Evolutionary conservation across 495 filamentous ascomycete species (phyloP).

Genomic region (Daldinia concentrica): DNA sequence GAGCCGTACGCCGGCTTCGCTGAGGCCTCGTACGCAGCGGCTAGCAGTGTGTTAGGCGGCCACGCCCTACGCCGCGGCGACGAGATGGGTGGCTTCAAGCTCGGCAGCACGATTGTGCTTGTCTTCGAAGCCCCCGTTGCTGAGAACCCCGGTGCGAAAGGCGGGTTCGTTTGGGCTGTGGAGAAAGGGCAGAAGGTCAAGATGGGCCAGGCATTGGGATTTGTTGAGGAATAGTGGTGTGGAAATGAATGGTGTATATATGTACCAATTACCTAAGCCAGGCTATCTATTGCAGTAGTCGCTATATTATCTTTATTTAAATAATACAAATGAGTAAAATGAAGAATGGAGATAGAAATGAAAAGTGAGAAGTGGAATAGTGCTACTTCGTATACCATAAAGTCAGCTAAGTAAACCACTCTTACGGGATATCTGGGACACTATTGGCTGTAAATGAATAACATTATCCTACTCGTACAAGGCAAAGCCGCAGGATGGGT

Average conservation of each 20-base stretch:
- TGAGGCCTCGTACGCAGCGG: slow-evolving; percentile 86
- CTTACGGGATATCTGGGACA: no score
- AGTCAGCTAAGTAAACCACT: no score
- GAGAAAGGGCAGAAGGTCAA: slow-evolving; percentile 87
- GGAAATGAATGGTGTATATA: neutral
- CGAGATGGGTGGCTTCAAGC: slow-evolving; percentile 98
- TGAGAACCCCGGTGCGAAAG: slow-evolving; percentile 71
- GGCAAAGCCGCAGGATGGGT: no score
- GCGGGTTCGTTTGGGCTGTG: slow-evolving; percentile 84
- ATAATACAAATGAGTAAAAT: slow-evolving; percentile 2
- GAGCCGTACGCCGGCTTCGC: slow-evolving; percentile 86
- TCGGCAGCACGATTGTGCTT: slow-evolving; percentile 94
- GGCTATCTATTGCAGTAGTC: neutral
- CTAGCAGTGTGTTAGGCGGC: slow-evolving; percentile 79
- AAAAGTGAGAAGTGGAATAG: neutral
- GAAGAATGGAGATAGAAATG: neutral
- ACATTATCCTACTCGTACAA: no score
- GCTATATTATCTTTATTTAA: neutral
- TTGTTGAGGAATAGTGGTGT: slow-evolving; percentile 41
- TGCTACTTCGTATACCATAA: neutral
- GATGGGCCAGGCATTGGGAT: slow-evolving; percentile 86
- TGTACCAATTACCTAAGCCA: neutral
- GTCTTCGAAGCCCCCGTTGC: slow-evolving; percentile 94
- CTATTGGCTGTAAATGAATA: no score
- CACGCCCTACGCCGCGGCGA: slow-evolving; percentile 86